Evolutionary conservation across 192 early-diverging fungal species (phyloP).

Genomic region (Coemansia sp.): DNA sequence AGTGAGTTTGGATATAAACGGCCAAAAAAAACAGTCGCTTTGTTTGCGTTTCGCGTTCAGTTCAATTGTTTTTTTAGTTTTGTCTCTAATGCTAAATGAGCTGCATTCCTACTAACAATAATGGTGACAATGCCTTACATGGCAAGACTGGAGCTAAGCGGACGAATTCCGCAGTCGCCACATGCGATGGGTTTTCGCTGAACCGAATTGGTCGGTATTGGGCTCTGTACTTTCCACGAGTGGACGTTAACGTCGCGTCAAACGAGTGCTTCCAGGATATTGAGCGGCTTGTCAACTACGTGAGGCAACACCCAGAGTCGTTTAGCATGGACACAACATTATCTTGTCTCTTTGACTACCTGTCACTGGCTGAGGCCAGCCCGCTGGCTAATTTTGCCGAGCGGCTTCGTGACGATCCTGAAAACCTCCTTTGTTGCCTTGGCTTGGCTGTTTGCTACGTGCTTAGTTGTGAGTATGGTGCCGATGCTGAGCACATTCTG

Average conservation of each 20-base stretch:
- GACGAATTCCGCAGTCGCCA: conserved; percentile 4
- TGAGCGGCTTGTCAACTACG: conserved; percentile 25
- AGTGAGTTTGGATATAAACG: no score
- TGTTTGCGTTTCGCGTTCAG: no score
- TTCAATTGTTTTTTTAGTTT: no score
- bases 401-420: conserved; percentile 38
- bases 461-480: conserved; percentile 44
- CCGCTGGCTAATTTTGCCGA: conserved; percentile 33
- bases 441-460: conserved; percentile 46
- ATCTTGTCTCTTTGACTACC: conserved; percentile 41
- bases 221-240: conserved; percentile 46
- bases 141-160: conserved; percentile 15
- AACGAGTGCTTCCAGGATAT: conserved; percentile 26
- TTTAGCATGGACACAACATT: conserved; percentile 44
- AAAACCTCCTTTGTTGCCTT: conserved; percentile 32
- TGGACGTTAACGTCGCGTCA: conserved; percentile 13
- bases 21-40: no score
- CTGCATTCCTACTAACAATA: background rate
- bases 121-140: background rate
- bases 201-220: conserved; percentile 39
- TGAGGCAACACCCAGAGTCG: conserved; percentile 28
- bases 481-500: conserved; percentile 35
- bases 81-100: background rate
- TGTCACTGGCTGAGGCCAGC: conserved; percentile 14
- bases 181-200: conserved; percentile 11